Evolutionary conservation across 148 eudicot genomes (phyloP).

Genomic region (Heliamphora exappendiculata): DNA sequence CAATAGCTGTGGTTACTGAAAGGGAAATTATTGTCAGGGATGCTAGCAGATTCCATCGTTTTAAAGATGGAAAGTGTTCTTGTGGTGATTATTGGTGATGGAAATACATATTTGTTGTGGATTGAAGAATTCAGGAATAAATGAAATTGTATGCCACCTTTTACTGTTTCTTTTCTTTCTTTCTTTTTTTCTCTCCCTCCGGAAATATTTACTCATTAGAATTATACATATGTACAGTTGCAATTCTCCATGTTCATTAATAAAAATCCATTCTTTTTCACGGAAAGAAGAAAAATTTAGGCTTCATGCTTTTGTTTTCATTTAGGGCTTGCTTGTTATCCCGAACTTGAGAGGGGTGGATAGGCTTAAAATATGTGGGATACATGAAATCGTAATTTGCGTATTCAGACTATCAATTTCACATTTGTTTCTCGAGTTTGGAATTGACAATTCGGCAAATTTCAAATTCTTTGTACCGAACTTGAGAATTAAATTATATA

Average conservation of each 20-base stretch:
- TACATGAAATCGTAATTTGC: too few relatives aligned
- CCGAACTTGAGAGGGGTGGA: too few relatives aligned
- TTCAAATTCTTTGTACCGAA: too few relatives aligned
- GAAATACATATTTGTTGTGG: background rate
- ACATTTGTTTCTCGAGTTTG: too few relatives aligned
- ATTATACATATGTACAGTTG: background rate
- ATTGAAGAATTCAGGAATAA: background rate
- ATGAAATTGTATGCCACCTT: background rate
- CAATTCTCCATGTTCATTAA: background rate
- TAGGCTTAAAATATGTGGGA: too few relatives aligned
- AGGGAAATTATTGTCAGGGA: slow-evolving; percentile 60
- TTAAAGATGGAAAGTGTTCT: slow-evolving; percentile 57
- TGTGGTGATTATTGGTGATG: slow-evolving; percentile 89
- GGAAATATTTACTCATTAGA: background rate
- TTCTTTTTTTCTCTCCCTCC: too few relatives aligned
- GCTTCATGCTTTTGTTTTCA: background rate
- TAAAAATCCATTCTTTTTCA: background rate
- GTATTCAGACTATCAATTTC: too few relatives aligned
- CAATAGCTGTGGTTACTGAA: slow-evolving; percentile 42
- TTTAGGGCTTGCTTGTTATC: too few relatives aligned
- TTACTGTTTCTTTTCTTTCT: background rate
- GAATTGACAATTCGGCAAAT: too few relatives aligned
- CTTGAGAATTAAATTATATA: too few relatives aligned
- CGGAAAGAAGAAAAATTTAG: background rate
- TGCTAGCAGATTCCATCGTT: slow-evolving; percentile 69